Base-by-base conservation (phyloP, 345 rosid species). In the Linum lewisii region DNA sequence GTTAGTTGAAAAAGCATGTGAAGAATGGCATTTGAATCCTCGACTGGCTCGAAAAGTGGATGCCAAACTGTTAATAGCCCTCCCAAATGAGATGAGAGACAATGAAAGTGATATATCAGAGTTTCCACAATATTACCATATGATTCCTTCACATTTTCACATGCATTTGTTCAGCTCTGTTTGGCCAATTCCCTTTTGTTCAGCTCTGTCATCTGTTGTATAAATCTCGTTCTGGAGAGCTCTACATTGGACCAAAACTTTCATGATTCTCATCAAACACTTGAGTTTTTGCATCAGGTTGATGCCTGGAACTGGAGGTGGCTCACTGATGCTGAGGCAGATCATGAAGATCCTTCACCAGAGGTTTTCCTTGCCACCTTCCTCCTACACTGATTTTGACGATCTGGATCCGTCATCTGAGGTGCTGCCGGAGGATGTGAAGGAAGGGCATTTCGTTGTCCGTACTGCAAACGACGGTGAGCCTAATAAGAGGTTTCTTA, bases 381-480 rank as follows among this genome's bases (percentile, higher is more conserved):
- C 56, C 25, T 20, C 56, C 25, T 52, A 19, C 25, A 24, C 23
- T 20, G 56, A 24, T 19, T 15, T 15, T 4, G 56, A n/a, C 2
- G 56, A 52, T 13, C 56, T 52, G 23, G 56, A 21, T 21, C 56
- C 15, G 3, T 20, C 15, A 24, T 7, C 25, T 8, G 56, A 52
- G 56, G 13, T 8, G 60, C 36, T 64, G 23, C 68, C 61, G 3
- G 51, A 4, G 1, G 61, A 64, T 57, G 56, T 64, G 8, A 56
- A 44, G 25, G 65, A 66, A 36, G 68, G 71, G 10, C 58, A 72
- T 53, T 66, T 72, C 47, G 75, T 47, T 18, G 68, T 72, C 24
- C 29, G 24, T 57, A 37, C 62, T 38, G 9, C 29, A 4, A 29
- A 62, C 6, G 62, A 51, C 11, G 64, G 60, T 2, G 67, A 62